Conservation (phyloP, 2,329 filamentous ascomycete genomes). For the Drechslerella stenobrocha region DNA sequence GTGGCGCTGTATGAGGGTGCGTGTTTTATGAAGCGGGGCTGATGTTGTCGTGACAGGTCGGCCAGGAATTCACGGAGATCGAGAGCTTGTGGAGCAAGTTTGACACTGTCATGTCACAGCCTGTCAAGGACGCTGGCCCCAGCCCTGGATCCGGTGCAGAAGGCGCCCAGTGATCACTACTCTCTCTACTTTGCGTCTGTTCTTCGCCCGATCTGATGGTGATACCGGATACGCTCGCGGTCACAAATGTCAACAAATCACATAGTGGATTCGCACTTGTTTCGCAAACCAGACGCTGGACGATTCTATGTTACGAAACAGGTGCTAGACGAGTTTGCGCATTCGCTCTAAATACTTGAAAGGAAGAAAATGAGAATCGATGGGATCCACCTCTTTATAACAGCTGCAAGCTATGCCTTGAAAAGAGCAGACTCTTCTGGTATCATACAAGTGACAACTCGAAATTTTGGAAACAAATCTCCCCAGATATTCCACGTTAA, state of each 20-base stretch:
- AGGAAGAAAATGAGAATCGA: too few species aligned
- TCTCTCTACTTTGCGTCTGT: too few species aligned
- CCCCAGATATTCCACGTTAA: constrained; percentile 14
- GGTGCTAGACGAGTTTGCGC: not conserved
- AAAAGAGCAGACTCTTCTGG: constrained; percentile 22
- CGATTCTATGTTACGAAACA: not conserved
- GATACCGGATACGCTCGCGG: too few species aligned
- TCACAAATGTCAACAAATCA: too few species aligned
- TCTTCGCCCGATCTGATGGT: too few species aligned
- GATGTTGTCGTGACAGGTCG: constrained; percentile 19
- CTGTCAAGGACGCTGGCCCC: constrained; percentile 9
- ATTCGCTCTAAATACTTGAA: constrained; percentile 5
- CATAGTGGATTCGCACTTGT: too few species aligned
- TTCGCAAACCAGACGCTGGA: not conserved
- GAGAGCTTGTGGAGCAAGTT: constrained; percentile 47
- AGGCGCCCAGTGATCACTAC: constrained; percentile 24
- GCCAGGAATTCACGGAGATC: constrained; percentile 46
- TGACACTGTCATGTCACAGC: constrained; percentile 40
- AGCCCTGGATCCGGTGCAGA: constrained; percentile 25
- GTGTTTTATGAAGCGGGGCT: too few species aligned
- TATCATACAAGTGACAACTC: constrained; percentile 19
- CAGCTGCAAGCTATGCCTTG: constrained; percentile 7
- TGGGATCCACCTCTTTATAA: constrained; percentile 44
- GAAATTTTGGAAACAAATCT: not conserved
- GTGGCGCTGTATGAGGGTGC: too few species aligned